These are phyloP conservation scores for Penicillium nordicum DNA, from an alignment of 2,329 filamentous ascomycete genomes.

Conservation along the genomic window DNA sequence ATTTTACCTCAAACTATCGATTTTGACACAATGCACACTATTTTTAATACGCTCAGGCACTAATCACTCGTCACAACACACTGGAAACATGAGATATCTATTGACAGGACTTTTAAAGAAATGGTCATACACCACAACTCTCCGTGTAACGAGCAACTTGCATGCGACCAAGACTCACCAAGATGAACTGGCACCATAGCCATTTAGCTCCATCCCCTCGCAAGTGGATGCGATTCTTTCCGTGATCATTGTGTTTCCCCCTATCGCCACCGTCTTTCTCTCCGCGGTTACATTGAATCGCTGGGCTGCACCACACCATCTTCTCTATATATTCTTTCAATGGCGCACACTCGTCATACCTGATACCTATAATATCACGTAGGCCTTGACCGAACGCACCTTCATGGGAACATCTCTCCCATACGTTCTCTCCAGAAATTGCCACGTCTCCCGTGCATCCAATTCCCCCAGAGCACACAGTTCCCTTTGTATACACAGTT, in stretches of 20 bases:
- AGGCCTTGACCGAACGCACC: neutral
- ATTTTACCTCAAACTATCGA: neutral
- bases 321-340: slow-evolving; percentile 5
- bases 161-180: slow-evolving; percentile 3
- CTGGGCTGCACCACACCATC: slow-evolving; percentile 3
- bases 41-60: neutral
- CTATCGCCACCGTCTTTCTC: neutral
- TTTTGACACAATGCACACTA: neutral
- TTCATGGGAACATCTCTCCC: neutral
- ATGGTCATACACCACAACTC: neutral
- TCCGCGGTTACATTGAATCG: slow-evolving; percentile 7
- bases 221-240: neutral
- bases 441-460: neutral
- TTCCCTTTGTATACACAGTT: neutral
- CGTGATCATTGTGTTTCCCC: neutral
- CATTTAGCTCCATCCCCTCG: neutral
- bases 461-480: neutral
- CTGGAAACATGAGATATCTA: neutral
- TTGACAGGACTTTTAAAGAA: neutral
- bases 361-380: neutral
- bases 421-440: neutral
- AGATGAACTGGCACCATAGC: slow-evolving; percentile 9
- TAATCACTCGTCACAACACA: neutral
- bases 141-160: slow-evolving; percentile 1
- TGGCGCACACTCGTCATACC: slow-evolving; percentile 2